Evolutionary conservation across 2,329 filamentous ascomycete species (phyloP), one percentile per base, ranked within the genome.

Genomic region (Malbranchea zuffiana): DNA sequence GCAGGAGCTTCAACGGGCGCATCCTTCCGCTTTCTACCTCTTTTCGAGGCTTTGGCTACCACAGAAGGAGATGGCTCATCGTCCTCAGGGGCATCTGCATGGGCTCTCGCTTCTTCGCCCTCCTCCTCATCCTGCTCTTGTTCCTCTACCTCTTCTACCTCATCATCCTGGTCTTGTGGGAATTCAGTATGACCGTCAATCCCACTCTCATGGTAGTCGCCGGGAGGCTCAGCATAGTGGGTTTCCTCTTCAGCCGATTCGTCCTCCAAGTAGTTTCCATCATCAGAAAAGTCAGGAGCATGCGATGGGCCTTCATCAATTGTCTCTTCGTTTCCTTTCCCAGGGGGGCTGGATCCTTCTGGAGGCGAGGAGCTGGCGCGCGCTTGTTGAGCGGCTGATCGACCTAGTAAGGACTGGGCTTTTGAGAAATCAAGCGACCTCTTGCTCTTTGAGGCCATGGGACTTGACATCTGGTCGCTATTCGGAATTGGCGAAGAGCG

Each of bases 401-500:
- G 44, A 28, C 55, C 55, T 32, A 47, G 44, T 27, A 47, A 51
- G 17, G 24, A 48, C 32, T 19, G 52, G 48, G 25, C 36, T 36
- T 25, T 48, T 49, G 16, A 45, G 40, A 44, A 41, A 44, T 35
- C 45, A 32, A 29, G 49, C 27, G 27, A 26, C 35, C 39, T 50
- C 44, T 42, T 57, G 53, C n/a, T n/a, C n/a, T n/a, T n/a, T n/a
- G 32, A 40, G 24, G 21, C 50, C 52, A 32, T 28, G 2, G 60
- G 59, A 37, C 59, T 63, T 7, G 60, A 60, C n/a, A 56, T 56
- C 2, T 48, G 37, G 16, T 55, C 52, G 39, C 52, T 53, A 13
- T 55, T 53, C 11, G 51, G 53, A 20, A 56, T 55, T 28, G 61
- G 57, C 4, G 62, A 63, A n/a, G 62, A 64, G 44, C 56, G 56